These are phyloP conservation scores for Silene conica DNA, from an alignment of 148 eudicot genomes.

Conservation along the genomic window DNA sequence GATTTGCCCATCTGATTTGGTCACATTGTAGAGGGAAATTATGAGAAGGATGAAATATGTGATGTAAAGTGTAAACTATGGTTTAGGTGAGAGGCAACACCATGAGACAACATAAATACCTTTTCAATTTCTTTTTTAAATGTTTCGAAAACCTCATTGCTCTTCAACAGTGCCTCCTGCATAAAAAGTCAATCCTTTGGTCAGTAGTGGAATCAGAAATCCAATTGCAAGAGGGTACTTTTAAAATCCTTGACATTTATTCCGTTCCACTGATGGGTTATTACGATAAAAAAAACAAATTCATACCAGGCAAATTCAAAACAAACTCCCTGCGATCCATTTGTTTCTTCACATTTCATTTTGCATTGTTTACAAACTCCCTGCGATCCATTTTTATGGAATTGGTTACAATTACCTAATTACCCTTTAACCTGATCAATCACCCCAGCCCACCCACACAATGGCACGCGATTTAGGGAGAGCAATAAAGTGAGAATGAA, in stretches of 20 bases:
- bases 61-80: neutral
- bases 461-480: too few species aligned
- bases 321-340: too few species aligned
- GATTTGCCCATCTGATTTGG: constrained; percentile 76
- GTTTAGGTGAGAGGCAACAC: neutral
- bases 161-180: constrained; percentile 94
- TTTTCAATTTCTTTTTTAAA: constrained; percentile 95
- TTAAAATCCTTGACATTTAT: neutral
- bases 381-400: too few species aligned
- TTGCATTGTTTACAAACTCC: too few species aligned
- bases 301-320: neutral
- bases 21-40: constrained; percentile 17
- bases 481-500: too few species aligned
- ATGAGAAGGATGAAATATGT: constrained; percentile 1
- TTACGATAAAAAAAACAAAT: too few species aligned
- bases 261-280: too few species aligned
- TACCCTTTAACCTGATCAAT: too few species aligned
- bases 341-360: too few species aligned
- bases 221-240: neutral
- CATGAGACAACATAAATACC: constrained; percentile 35
- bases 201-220: neutral
- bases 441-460: too few species aligned
- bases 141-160: constrained; percentile 95
- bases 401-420: neutral
- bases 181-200: constrained; percentile 5